phyloP scores from a whole-genome alignment of 495 filamentous ascomycete species.

The Aspergillus bertholletiae region DNA sequence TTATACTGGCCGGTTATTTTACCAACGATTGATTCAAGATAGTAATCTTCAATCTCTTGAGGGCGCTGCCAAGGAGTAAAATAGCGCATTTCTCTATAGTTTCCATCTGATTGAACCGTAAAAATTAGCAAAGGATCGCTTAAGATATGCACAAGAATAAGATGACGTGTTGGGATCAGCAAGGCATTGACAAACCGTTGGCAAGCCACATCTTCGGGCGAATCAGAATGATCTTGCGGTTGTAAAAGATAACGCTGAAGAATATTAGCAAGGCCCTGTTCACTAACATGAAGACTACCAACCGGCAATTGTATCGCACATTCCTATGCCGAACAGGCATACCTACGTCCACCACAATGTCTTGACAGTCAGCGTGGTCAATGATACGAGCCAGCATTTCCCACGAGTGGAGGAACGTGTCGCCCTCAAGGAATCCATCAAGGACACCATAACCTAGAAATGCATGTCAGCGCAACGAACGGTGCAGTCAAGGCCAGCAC shows the following conservation, averaged over 20 bases:
- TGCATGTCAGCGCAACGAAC: neutral
- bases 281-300: neutral
- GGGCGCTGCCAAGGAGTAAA: slow-evolving; percentile 65
- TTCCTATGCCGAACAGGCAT: slow-evolving; percentile 64
- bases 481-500: neutral
- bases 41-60: slow-evolving; percentile 64
- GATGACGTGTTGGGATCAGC: neutral
- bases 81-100: slow-evolving; percentile 45
- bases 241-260: slow-evolving; percentile 53
- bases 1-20: slow-evolving; percentile 57
- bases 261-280: neutral
- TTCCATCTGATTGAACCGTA: slow-evolving; percentile 24
- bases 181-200: slow-evolving; percentile 47
- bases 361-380: slow-evolving; percentile 59
- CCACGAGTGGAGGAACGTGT: slow-evolving; percentile 64
- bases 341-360: slow-evolving; percentile 78
- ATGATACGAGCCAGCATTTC: slow-evolving; percentile 68
- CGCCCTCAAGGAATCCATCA: slow-evolving; percentile 58
- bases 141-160: neutral
- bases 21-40: slow-evolving; percentile 62
- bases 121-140: neutral
- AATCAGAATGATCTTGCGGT: slow-evolving; percentile 69
- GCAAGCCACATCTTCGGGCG: slow-evolving; percentile 83
- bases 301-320: slow-evolving; percentile 68
- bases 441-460: slow-evolving; percentile 64